A percentile compares a stretch with the other conserved stretches of the same genome.
These are phyloP conservation scores for Fusarium setosum DNA, from an alignment of 2,329 filamentous ascomycete species.

Conservation along the genomic window DNA sequence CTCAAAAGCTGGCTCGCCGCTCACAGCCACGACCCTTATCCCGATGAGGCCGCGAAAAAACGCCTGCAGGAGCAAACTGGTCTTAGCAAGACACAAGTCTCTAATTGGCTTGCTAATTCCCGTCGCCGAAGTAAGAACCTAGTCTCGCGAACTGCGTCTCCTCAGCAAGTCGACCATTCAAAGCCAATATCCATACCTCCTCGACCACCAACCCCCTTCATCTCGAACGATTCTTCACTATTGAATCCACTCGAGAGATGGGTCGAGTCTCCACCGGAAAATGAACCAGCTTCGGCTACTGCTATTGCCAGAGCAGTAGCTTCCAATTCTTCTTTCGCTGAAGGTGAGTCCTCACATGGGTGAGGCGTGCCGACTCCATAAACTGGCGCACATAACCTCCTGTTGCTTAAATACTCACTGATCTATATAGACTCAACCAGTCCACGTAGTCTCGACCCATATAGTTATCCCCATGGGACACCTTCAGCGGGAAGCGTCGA, in stretches of 20 bases:
- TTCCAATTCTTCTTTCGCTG: slow-evolving; percentile 29
- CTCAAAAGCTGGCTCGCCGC: slow-evolving; percentile 72
- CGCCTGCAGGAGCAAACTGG: slow-evolving; percentile 78
- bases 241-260: slow-evolving; percentile 47
- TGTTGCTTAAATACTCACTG: no score
- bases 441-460: slow-evolving; percentile 60
- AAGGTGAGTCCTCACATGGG: slow-evolving; percentile 26
- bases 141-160: neutral
- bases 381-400: slow-evolving; percentile 26
- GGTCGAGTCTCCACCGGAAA: slow-evolving; percentile 46
- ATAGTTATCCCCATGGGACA: slow-evolving; percentile 51
- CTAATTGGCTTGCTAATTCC: slow-evolving; percentile 90
- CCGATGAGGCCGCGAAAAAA: slow-evolving; percentile 84
- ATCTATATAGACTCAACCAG: slow-evolving; percentile 53
- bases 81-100: slow-evolving; percentile 81
- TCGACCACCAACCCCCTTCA: slow-evolving; percentile 47
- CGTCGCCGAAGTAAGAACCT: slow-evolving; percentile 78
- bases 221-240: neutral
- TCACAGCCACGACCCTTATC: slow-evolving; percentile 83
- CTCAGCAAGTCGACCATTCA: neutral
- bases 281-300: slow-evolving; percentile 45
- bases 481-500: slow-evolving; percentile 65
- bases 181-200: slow-evolving; percentile 67
- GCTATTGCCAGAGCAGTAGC: slow-evolving; percentile 44
- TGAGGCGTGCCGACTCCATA: neutral